Evolutionary conservation across 495 filamentous ascomycete species (phyloP).

Genomic region (Penicillium ochrochloron): DNA sequence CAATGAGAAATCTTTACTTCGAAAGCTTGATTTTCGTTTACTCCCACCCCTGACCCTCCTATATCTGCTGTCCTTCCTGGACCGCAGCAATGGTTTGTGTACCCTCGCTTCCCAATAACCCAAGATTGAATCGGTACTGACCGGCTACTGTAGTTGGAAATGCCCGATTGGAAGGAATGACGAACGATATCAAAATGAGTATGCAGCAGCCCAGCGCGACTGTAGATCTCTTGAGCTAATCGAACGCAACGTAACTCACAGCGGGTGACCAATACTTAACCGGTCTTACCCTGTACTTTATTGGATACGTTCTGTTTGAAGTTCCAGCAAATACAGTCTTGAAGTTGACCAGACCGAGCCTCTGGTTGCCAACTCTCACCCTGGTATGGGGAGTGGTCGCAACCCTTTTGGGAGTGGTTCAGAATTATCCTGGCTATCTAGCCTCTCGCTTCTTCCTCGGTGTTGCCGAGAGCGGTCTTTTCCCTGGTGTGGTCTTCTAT

Average conservation of each 20-base stretch:
- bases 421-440: slow-evolving; percentile 68
- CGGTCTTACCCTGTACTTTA: slow-evolving; percentile 73
- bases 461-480: slow-evolving; percentile 59
- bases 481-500: slow-evolving; percentile 80
- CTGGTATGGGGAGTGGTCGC: slow-evolving; percentile 67
- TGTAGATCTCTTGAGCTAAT: slow-evolving; percentile 1
- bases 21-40: slow-evolving; percentile 67
- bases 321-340: slow-evolving; percentile 76
- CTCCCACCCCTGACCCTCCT: slow-evolving; percentile 70
- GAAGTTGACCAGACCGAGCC: slow-evolving; percentile 68
- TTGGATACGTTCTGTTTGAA: slow-evolving; percentile 75
- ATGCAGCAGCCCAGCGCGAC: slow-evolving; percentile 9
- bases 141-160: slow-evolving; percentile 50
- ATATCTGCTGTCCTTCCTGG: slow-evolving; percentile 75
- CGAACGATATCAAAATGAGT: slow-evolving; percentile 66
- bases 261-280: slow-evolving; percentile 73
- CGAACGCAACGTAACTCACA: slow-evolving; percentile 19
- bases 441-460: slow-evolving; percentile 55
- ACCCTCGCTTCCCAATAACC: too few species aligned
- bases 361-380: slow-evolving; percentile 62
- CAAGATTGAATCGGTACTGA: slow-evolving; percentile 27
- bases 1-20: slow-evolving; percentile 64
- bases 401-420: slow-evolving; percentile 70
- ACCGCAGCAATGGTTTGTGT: slow-evolving; percentile 69
- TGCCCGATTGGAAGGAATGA: slow-evolving; percentile 65